phyloP scores from a whole-genome alignment of 371 early-diverging fungal species.

The Thermomucor indicae-seudaticae region DNA sequence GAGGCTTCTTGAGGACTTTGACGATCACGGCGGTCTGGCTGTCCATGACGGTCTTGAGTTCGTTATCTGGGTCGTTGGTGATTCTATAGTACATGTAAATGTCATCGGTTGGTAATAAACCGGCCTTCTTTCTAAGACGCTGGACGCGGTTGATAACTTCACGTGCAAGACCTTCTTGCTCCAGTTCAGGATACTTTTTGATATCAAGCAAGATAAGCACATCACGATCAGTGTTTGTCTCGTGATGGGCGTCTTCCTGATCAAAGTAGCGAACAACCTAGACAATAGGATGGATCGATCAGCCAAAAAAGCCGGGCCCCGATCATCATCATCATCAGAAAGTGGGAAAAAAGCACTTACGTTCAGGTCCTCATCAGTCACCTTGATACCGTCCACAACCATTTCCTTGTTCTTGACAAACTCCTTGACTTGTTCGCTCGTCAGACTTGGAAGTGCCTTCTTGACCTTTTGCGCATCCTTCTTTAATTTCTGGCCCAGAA shows the following conservation, averaged over 20 bases:
- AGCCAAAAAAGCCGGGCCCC: background rate
- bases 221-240: conserved; percentile 79
- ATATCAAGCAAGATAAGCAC: conserved; percentile 91
- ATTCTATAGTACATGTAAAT: conserved; percentile 80
- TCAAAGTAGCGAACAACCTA: conserved; percentile 78
- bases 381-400: conserved; percentile 75
- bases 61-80: conserved; percentile 61
- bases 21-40: conserved; percentile 69
- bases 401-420: conserved; percentile 70
- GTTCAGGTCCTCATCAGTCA: conserved; percentile 81
- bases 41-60: conserved; percentile 65
- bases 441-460: conserved; percentile 79
- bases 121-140: conserved; percentile 93
- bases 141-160: conserved; percentile 99
- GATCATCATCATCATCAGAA: background rate
- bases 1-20: conserved; percentile 70
- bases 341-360: conserved; percentile 14
- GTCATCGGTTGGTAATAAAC: conserved; percentile 82
- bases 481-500: conserved; percentile 85
- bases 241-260: conserved; percentile 54
- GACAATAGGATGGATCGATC: background rate
- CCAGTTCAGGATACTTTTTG: conserved; percentile 75
- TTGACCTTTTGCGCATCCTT: conserved; percentile 87
- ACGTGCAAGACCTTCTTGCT: conserved; percentile 93
- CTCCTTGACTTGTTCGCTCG: conserved; percentile 77